A percentile compares a stretch with the other conserved stretches of the same genome.
phyloP scores from a whole-genome alignment of 2,329 filamentous ascomycete species.

The Herpotrichia juniperi region DNA sequence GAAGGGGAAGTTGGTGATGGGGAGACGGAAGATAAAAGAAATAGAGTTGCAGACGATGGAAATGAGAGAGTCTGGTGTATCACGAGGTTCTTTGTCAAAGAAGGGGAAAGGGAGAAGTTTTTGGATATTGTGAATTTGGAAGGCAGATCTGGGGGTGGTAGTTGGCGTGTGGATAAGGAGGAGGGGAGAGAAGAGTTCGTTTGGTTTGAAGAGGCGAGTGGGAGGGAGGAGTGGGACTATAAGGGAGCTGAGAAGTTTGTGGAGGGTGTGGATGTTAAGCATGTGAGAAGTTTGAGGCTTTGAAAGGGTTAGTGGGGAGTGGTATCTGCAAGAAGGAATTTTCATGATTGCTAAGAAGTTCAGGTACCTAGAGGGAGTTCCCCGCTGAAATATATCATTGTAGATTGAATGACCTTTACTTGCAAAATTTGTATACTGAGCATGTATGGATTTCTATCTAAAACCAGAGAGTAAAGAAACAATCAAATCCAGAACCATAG shows the following conservation, averaged over 20 bases:
- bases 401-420: too few species aligned
- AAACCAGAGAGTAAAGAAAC: neutral
- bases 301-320: too few species aligned
- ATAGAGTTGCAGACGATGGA: conserved; percentile 2
- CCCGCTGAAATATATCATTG: too few species aligned
- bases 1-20: neutral
- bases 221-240: too few species aligned
- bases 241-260: too few species aligned
- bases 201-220: conserved; percentile 27
- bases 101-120: conserved; percentile 30
- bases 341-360: too few species aligned
- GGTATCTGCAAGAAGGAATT: too few species aligned
- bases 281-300: too few species aligned
- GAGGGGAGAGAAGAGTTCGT: conserved; percentile 50
- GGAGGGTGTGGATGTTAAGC: too few species aligned
- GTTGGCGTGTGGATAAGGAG: conserved; percentile 49
- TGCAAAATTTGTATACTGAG: too few species aligned
- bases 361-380: too few species aligned
- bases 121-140: conserved; percentile 8
- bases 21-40: neutral
- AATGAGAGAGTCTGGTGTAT: conserved; percentile 35
- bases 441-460: conserved; percentile 2
- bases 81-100: conserved; percentile 40
- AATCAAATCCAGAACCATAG: conserved; percentile 4
- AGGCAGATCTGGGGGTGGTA: conserved; percentile 27